phyloP scores from a whole-genome alignment of 257 asterid species.

The Nicotiana obtusifolia region DNA sequence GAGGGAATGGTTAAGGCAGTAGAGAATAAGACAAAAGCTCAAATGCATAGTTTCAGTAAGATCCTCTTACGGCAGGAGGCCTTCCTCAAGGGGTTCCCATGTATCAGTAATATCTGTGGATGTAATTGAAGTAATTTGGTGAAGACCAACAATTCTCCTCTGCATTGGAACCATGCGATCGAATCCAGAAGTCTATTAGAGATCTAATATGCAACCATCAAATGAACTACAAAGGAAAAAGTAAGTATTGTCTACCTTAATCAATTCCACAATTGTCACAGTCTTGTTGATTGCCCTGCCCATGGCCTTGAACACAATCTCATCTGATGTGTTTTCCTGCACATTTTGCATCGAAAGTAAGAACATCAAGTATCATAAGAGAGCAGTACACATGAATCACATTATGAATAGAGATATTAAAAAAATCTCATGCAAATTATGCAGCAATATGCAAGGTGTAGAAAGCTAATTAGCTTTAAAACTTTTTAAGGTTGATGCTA shows the following conservation, averaged over 20 bases:
- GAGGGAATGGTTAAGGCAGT: no score
- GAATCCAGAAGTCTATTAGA: constrained; percentile 15
- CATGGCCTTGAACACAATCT: constrained; percentile 65
- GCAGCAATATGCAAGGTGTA: no score
- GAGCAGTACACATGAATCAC: no score
- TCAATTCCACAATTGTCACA: constrained; percentile 60
- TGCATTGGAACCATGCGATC: constrained; percentile 14
- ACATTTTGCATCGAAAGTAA: neutral
- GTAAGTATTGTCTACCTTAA: constrained; percentile 32
- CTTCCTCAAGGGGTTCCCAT: constrained; percentile 99
- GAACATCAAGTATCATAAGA: neutral
- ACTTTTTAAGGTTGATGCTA: no score
- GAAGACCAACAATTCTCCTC: constrained; percentile 98
- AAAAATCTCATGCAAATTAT: no score
- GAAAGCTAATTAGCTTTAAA: no score
- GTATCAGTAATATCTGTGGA: constrained; percentile 92
- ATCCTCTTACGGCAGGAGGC: constrained; percentile 75
- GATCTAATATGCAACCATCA: neutral
- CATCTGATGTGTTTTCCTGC: constrained; percentile 58
- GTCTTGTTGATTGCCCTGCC: constrained; percentile 75
- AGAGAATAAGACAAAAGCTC: neutral
- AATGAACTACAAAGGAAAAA: neutral
- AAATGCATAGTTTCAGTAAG: neutral
- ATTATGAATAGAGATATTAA: no score
- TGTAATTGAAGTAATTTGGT: constrained; percentile 72